phyloP scores from a whole-genome alignment of 139 green algal species.

The Chlamydomonas sphaeroides region DNA sequence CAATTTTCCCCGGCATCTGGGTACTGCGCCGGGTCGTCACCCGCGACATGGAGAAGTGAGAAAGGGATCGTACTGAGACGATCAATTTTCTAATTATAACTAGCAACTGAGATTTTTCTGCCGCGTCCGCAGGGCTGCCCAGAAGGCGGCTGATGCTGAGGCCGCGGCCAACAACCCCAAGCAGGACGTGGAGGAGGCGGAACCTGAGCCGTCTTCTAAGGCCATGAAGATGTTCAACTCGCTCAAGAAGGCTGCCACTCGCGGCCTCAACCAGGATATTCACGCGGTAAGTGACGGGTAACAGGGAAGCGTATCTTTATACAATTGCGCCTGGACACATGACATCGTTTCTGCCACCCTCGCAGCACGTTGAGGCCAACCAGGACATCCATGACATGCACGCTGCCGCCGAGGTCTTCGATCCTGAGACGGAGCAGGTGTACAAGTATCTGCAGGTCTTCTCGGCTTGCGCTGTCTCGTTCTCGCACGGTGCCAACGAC shows the following conservation, averaged over 20 bases:
- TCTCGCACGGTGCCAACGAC: slow-evolving; percentile 77
- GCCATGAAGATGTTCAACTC: slow-evolving; percentile 5
- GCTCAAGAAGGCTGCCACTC: slow-evolving; percentile 14
- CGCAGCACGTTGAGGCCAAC: slow-evolving; percentile 24
- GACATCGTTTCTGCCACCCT: too few relatives aligned
- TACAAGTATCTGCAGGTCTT: slow-evolving; percentile 66
- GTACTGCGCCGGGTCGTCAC: not conserved
- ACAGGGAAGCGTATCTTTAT: too few relatives aligned
- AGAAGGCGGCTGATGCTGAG: slow-evolving; percentile 26
- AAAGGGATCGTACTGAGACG: too few relatives aligned
- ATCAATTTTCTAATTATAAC: too few relatives aligned
- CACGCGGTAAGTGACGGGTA: not conserved
- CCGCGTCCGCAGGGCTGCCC: not conserved
- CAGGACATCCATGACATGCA: slow-evolving; percentile 37
- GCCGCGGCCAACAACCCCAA: slow-evolving; percentile 21
- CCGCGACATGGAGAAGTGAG: slow-evolving; percentile 22
- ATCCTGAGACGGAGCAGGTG: slow-evolving; percentile 73
- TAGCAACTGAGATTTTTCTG: too few relatives aligned
- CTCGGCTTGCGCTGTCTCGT: slow-evolving; percentile 25
- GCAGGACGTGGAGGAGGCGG: not conserved
- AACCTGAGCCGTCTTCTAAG: slow-evolving; percentile 3
- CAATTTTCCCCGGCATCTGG: not conserved
- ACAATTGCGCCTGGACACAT: not conserved
- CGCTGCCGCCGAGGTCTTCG: slow-evolving; percentile 67
- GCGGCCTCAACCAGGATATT: slow-evolving; percentile 16